These are phyloP conservation scores for Kingdonia uniflora DNA, from an alignment of 164 flowering plant genomes.

Conservation along the genomic window DNA sequence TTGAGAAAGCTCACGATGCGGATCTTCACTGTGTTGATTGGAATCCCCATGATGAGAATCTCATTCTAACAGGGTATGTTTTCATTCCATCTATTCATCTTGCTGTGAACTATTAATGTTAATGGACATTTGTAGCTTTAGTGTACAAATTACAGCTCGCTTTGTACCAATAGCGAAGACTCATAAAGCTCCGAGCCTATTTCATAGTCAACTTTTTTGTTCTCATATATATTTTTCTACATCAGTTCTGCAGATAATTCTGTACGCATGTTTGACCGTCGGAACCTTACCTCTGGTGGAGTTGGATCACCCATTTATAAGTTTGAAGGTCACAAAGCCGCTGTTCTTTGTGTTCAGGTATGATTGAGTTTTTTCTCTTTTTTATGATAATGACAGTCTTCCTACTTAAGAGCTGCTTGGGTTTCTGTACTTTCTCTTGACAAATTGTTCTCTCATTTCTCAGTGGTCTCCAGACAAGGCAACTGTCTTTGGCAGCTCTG, in stretches of 20 bases:
- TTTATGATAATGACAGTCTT: too few species aligned
- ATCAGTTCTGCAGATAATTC: conserved; percentile 96
- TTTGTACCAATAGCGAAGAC: too few species aligned
- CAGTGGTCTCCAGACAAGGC: conserved; percentile 97
- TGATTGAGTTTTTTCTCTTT: background rate
- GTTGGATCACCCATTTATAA: conserved; percentile 72
- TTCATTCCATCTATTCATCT: too few species aligned
- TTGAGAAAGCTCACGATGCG: conserved; percentile 90
- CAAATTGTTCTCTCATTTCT: conserved; percentile 4
- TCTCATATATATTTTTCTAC: background rate
- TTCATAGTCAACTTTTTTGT: too few species aligned
- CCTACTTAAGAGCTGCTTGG: too few species aligned
- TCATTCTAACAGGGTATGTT: conserved; percentile 85
- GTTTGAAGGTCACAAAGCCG: conserved; percentile 79
- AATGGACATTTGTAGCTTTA: too few species aligned
- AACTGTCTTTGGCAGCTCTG: conserved; percentile 91
- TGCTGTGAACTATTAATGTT: too few species aligned
- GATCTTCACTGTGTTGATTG: conserved; percentile 98
- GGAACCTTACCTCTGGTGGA: conserved; percentile 66
- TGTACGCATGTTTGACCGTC: conserved; percentile 87
- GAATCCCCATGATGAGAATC: conserved; percentile 83
- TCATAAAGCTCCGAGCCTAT: too few species aligned
- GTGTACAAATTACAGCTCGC: too few species aligned
- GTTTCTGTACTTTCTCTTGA: conserved; percentile 1
- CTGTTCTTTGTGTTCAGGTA: conserved; percentile 93